Base-by-base conservation (phyloP, 352 stramenopile genomes). In the Phytophthora cryptogea region DNA sequence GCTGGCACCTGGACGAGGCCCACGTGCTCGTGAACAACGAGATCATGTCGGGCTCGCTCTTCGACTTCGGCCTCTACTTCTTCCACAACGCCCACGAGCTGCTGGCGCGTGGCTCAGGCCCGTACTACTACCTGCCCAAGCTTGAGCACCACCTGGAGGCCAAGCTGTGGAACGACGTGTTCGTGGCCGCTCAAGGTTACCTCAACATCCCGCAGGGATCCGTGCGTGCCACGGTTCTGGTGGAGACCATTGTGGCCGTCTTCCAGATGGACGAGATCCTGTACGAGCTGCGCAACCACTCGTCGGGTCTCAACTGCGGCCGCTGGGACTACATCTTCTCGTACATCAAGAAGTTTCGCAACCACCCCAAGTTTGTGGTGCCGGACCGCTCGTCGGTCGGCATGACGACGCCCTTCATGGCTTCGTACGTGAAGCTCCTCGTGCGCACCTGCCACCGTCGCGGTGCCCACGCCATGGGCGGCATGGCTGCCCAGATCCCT, bases 321-420 rank as follows among this genome's bases (percentile, higher is more conserved):
- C 90, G 95, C 49, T 99, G 95, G 94, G 95, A 99, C 78, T 99
- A 99, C 70, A 95, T 98, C 40, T 99, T 99, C 72, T 98, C 89
- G 31, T 98, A 97, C 77, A 98, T 99, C 66, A 99, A 99, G 76
- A 96, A 96, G 74, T 86, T 98, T 45, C 92, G 94, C 65, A 89
- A 90, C 66, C 90, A 97, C 67, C 36, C 63, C n/a, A 77, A 94
- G 72, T 98, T 96, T 55, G 80, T 98, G 31, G 83, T 97, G 46
- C 95, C 95, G 5, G 95, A 99, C 72, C 86, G 95, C 27, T 86
- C 81, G 49, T 82, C 93, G 59, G 81, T 99, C 14, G 89, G 83
- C 36, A 99, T 99, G 96, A 94, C 88, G 5, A 97, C 90, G 57
- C 94, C 92, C 17, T 96, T 98, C 66, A 97, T 99, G 88, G 86